A percentile compares a stretch with the other conserved stretches of the same genome.
These are phyloP conservation scores for Lanmaoa pseudosensibilis DNA, from an alignment of 768 basidiomycete species.

Conservation along the genomic window DNA sequence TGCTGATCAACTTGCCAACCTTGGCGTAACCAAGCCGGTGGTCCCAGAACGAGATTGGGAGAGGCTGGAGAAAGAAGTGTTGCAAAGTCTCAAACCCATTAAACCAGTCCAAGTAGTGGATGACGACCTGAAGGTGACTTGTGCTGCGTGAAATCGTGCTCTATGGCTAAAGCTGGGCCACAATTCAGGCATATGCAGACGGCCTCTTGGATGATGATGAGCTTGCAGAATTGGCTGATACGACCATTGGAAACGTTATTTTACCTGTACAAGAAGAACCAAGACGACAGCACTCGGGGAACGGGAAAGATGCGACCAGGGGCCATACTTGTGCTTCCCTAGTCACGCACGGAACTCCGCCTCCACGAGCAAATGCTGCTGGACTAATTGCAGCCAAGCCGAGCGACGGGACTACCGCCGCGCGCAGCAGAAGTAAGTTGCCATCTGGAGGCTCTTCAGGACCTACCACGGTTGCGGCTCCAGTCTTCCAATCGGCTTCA, in stretches of 20 bases:
- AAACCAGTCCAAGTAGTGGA: background rate
- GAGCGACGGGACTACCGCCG: background rate
- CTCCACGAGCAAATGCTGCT: background rate
- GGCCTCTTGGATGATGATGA: constrained; percentile 38
- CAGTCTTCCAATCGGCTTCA: background rate
- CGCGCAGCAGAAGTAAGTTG: background rate
- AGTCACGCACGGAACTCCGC: background rate
- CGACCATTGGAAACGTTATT: background rate
- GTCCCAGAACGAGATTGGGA: constrained; percentile 63
- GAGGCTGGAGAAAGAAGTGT: constrained; percentile 15
- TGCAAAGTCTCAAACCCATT: constrained; percentile 13
- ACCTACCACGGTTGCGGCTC: background rate
- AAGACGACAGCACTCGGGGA: background rate
- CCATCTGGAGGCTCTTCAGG: background rate
- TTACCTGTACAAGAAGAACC: background rate
- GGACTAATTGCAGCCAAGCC: background rate
- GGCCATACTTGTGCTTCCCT: background rate
- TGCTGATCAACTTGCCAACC: constrained; percentile 73
- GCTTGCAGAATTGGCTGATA: constrained; percentile 22
- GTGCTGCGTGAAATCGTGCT: background rate
- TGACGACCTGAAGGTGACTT: constrained; percentile 23
- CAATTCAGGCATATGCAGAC: constrained; percentile 33
- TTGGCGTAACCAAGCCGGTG: constrained; percentile 45
- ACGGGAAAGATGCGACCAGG: background rate
- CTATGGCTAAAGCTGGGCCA: constrained; percentile 5